A percentile compares a stretch with the other conserved stretches of the same genome.
phyloP scores from a whole-genome alignment of 495 filamentous ascomycete genomes.

The Mytilinidion resinicola region DNA sequence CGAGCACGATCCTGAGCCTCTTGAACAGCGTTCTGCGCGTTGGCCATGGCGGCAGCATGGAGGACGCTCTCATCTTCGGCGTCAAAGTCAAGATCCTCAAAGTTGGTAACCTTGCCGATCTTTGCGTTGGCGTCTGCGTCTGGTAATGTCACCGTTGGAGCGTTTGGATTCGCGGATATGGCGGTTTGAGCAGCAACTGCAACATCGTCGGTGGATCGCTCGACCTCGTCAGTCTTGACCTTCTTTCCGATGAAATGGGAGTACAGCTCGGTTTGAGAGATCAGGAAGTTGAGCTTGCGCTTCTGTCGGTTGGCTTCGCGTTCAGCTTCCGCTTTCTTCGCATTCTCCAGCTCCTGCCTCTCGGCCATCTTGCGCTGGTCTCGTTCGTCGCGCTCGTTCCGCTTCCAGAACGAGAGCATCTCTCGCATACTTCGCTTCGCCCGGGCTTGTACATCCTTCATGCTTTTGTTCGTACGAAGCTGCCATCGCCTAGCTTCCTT shows the following conservation, averaged over 20 bases:
- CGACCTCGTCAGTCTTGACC: slow-evolving; percentile 91
- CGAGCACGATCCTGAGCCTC: slow-evolving; percentile 89
- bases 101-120: slow-evolving; percentile 73
- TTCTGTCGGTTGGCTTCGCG: slow-evolving; percentile 96
- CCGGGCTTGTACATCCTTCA: slow-evolving; percentile 92
- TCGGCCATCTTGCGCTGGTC: slow-evolving; percentile 90
- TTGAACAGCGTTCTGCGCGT: slow-evolving; percentile 93
- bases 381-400: slow-evolving; percentile 95
- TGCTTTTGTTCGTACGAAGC: slow-evolving; percentile 93
- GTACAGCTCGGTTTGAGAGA: slow-evolving; percentile 97
- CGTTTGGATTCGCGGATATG: slow-evolving; percentile 40
- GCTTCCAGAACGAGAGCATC: slow-evolving; percentile 99
- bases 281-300: slow-evolving; percentile 98
- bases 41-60: slow-evolving; percentile 79
- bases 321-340: slow-evolving; percentile 91
- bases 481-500: slow-evolving; percentile 99
- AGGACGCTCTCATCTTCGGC: slow-evolving; percentile 82
- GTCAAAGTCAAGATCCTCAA: slow-evolving; percentile 93
- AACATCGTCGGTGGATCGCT: slow-evolving; percentile 75
- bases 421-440: slow-evolving; percentile 98
- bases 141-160: slow-evolving; percentile 50
- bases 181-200: slow-evolving; percentile 45
- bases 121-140: slow-evolving; percentile 49
- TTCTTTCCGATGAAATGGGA: slow-evolving; percentile 99
- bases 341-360: slow-evolving; percentile 92